Percentiles rank a stretch among this genome's conserved stretches.
These are phyloP conservation scores for Vickermania spadyakhi DNA, from an alignment of 208 protist species.

Conservation along the genomic window DNA sequence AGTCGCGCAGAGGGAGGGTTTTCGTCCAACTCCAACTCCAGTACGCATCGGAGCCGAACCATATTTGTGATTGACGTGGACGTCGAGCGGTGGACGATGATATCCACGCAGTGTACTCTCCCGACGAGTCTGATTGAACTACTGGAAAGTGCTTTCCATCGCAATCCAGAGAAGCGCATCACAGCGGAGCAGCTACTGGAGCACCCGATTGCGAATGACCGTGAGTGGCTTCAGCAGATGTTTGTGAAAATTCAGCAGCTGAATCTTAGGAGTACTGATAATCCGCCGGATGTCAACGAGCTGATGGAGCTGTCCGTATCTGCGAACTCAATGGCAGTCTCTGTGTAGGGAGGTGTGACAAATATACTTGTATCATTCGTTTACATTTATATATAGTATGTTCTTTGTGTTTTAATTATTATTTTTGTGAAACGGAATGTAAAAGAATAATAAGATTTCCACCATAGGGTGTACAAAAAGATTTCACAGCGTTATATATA, in stretches of 20 bases:
- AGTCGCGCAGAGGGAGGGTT: background rate
- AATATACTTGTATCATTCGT: conserved; percentile 5
- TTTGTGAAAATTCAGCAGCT: conserved; percentile 33
- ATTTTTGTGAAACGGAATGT: background rate
- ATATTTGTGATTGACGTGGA: background rate
- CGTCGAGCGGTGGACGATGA: background rate
- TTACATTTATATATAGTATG: conserved; percentile 8
- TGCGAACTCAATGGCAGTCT: background rate
- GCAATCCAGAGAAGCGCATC: conserved; percentile 61
- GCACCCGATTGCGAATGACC: conserved; percentile 68
- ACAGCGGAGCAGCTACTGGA: conserved; percentile 57
- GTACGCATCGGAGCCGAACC: background rate
- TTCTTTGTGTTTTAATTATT: conserved; percentile 5
- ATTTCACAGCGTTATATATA: no score
- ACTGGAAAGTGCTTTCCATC: conserved; percentile 53
- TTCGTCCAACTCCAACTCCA: background rate
- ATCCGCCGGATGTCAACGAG: conserved; percentile 31
- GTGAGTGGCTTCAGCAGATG: conserved; percentile 65
- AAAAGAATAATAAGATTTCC: no score
- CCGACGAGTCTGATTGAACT: conserved; percentile 60
- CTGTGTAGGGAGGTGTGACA: background rate
- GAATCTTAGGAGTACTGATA: conserved; percentile 16
- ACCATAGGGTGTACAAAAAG: no score
- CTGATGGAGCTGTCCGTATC: conserved; percentile 14
- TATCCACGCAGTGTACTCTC: conserved; percentile 10